Base-by-base conservation (phyloP, 768 basidiomycete species). In the Termitomyces sp. region DNA sequence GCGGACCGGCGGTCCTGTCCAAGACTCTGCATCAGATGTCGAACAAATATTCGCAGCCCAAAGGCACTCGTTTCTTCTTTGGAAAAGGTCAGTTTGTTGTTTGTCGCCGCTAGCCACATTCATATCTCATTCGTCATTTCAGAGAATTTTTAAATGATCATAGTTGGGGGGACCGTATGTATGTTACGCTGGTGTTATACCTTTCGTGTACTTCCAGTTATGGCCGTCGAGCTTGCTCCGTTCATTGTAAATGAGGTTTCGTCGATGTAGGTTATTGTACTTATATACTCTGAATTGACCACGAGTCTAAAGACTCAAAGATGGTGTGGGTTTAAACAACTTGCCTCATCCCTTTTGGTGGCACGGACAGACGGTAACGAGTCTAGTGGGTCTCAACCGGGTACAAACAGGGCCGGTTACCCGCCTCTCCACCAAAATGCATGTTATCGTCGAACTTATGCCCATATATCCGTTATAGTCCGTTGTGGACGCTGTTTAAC, bases 41-140 rank as follows among this genome's bases (percentile, higher is more conserved):
- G 61, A 96, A 95, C 80, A 91, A 91, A 73, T 92, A 91, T 72
- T 93, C 93, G 18, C 79, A 80, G 39, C 84, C 89, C 18, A 81
- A 82, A 34, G 83, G 85, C n/a, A 89, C 91, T 1, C 76, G 88
- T 54, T 96, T 95, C 82, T 91, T 90, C 81, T 96, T 88, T 62
- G 91, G 93, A 47, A 95, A 95, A 72, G 93, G 89, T 88, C 61
- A 37, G 53, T 22, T 50, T 24, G 26, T 2, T 13, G n/a, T 7
- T 8, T 27, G 24, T 30, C 18, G 22, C 56, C n/a, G 44, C 30
- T 33, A 57, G 33, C 33, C 16, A 48, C 37, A 39, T 48, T 7
- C 45, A 12, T 13, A 48, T 48, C 46, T 36, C 58, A 47, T 53
- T 22, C 18, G 30, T 47, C 7, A 52, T 53, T 13, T 51, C 61